A percentile compares a stretch with the other conserved stretches of the same genome.
These are phyloP conservation scores for Conticribra weissflogii DNA, from an alignment of 108 stramenopile species.

Conservation along the genomic window DNA sequence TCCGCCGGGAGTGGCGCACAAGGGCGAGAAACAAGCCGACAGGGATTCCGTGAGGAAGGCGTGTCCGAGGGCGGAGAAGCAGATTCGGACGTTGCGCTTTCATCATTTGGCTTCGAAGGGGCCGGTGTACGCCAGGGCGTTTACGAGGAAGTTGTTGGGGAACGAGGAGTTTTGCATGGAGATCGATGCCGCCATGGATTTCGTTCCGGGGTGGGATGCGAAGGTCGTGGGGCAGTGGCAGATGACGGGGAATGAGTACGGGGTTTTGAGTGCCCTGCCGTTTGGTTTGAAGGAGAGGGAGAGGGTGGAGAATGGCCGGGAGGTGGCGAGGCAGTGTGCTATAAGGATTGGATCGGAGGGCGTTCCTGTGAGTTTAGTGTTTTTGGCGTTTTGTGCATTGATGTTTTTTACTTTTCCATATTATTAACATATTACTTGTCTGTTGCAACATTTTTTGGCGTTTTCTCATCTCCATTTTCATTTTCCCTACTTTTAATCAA, in stretches of 20 bases:
- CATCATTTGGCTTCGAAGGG: slow-evolving; percentile 73
- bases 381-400: no score
- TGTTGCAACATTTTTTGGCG: not conserved
- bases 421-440: no score
- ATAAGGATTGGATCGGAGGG: slow-evolving; percentile 66
- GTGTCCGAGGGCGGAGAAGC: slow-evolving; percentile 37
- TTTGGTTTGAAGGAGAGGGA: slow-evolving; percentile 55
- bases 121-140: slow-evolving; percentile 74
- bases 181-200: slow-evolving; percentile 91
- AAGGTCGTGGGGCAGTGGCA: slow-evolving; percentile 74
- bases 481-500: no score
- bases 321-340: slow-evolving; percentile 70
- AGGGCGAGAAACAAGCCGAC: slow-evolving; percentile 39
- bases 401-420: no score
- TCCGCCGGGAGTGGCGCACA: slow-evolving; percentile 11
- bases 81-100: slow-evolving; percentile 68
- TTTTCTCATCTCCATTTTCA: no score
- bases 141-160: slow-evolving; percentile 79
- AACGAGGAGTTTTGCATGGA: slow-evolving; percentile 99
- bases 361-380: slow-evolving; percentile 48
- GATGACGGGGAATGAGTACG: slow-evolving; percentile 91
- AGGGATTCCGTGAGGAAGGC: slow-evolving; percentile 21
- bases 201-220: slow-evolving; percentile 86
- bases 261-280: slow-evolving; percentile 86
- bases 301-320: slow-evolving; percentile 27